Conservation (phyloP, 2,329 filamentous ascomycete genomes). For the Fusarium tuaranense region DNA sequence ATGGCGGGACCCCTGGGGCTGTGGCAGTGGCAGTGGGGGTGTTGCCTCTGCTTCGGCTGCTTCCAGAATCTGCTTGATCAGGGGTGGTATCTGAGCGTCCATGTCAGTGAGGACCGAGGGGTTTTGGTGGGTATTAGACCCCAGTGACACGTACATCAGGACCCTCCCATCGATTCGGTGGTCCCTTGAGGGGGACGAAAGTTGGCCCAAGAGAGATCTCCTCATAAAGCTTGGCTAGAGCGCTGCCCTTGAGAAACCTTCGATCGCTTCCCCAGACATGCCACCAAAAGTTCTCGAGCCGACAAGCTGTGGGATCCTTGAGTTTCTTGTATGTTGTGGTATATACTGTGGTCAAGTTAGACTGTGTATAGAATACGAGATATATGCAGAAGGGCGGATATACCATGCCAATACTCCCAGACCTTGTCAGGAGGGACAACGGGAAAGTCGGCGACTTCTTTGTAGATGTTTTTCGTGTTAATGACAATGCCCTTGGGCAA, state of each 20-base stretch:
- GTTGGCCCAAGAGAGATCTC: constrained; percentile 69
- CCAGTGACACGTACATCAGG: constrained; percentile 55
- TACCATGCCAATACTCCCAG: constrained; percentile 69
- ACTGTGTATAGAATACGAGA: constrained; percentile 2
- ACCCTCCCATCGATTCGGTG: constrained; percentile 65
- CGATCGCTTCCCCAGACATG: constrained; percentile 72
- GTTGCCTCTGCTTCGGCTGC: constrained; percentile 32
- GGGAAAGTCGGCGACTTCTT: constrained; percentile 64
- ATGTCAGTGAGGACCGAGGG: constrained; percentile 26
- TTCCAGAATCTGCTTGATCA: constrained; percentile 46
- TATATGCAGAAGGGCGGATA: constrained; percentile 17
- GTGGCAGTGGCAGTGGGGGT: constrained; percentile 28
- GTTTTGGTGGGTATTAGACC: constrained; percentile 1
- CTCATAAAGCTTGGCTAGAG: constrained; percentile 67
- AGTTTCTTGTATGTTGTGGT: constrained; percentile 70
- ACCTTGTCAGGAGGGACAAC: constrained; percentile 65
- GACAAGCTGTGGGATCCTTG: constrained; percentile 71
- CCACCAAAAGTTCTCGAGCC: constrained; percentile 75
- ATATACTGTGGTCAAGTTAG: constrained; percentile 60
- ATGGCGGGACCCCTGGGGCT: constrained; percentile 26
- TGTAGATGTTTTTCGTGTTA: constrained; percentile 64
- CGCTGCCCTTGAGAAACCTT: constrained; percentile 62
- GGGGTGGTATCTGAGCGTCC: constrained; percentile 41
- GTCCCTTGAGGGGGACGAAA: constrained; percentile 66
- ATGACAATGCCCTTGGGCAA: constrained; percentile 69